These are phyloP conservation scores for Starmerella apis DNA, from an alignment of 805 yeast genomes.

Conservation along the genomic window DNA sequence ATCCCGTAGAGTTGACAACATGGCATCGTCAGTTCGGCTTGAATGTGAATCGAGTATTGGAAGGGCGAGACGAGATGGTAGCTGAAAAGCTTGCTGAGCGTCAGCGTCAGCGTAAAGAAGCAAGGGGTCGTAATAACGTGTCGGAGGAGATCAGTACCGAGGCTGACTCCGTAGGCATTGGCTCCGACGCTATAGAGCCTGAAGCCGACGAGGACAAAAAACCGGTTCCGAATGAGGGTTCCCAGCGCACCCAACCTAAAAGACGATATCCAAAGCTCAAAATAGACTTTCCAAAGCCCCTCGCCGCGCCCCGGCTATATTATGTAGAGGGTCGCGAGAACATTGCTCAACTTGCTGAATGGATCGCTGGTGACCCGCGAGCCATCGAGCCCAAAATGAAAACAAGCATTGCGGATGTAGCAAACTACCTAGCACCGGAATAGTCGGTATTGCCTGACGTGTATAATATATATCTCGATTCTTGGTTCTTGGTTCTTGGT, in stretches of 20 bases:
- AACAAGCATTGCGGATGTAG: conserved; percentile 10
- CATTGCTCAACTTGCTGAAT: conserved; percentile 24
- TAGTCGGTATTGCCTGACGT: background rate
- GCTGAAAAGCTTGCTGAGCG: conserved; percentile 17
- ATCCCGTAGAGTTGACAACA: conserved; percentile 13
- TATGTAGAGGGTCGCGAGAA: conserved; percentile 26
- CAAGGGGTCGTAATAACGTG: background rate
- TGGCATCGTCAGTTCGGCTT: conserved; percentile 15
- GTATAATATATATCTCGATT: background rate
- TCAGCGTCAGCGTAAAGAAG: conserved; percentile 7
- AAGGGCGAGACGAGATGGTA: conserved; percentile 17
- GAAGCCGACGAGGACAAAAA: background rate
- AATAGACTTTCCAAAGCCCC: conserved; percentile 11
- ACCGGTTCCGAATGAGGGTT: background rate
- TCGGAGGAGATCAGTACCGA: background rate
- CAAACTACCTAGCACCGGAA: conserved; percentile 15
- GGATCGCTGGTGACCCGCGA: conserved; percentile 27
- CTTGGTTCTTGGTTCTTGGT: too few species aligned
- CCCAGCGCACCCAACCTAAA: conserved; percentile 6
- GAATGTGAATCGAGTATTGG: conserved; percentile 10
- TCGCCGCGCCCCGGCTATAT: conserved; percentile 19
- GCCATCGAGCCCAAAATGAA: conserved; percentile 15
- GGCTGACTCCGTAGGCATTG: background rate
- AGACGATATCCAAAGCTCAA: conserved; percentile 21
- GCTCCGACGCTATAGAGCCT: background rate